Percentiles rank a stretch among this genome's conserved stretches.
phyloP scores from a whole-genome alignment of 345 rosid species.

The Arabis alpina region DNA sequence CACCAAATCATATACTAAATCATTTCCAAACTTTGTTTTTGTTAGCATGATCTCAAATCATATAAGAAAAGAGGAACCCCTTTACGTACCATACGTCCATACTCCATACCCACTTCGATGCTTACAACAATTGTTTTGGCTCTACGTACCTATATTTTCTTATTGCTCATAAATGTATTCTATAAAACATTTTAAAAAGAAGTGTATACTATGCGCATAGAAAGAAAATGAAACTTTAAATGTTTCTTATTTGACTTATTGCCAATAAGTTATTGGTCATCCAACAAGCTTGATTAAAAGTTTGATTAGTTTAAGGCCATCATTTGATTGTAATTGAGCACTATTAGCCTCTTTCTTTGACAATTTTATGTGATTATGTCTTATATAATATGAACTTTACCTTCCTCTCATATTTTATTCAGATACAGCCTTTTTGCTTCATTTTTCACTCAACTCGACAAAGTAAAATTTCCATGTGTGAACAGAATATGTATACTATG shows the following conservation, averaged over 20 bases:
- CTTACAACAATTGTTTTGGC: conserved; percentile 21
- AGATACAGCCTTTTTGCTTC: not conserved
- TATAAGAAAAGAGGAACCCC: conserved; percentile 29
- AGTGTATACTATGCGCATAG: conserved; percentile 2
- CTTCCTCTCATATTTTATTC: conserved; percentile 10
- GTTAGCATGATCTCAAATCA: conserved; percentile 10
- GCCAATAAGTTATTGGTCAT: too few species aligned
- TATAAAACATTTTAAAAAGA: not conserved
- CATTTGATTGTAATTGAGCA: conserved; percentile 36
- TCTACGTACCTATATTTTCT: not conserved
- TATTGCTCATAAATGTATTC: not conserved
- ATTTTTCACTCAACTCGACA: not conserved
- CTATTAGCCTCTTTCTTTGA: conserved; percentile 47
- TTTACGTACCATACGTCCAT: conserved; percentile 31
- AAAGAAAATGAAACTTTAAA: conserved; percentile 22
- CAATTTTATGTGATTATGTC: conserved; percentile 11
- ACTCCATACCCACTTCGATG: conserved; percentile 29
- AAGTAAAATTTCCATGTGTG: conserved; percentile 23
- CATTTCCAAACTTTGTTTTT: not conserved
- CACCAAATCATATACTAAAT: conserved; percentile 18
- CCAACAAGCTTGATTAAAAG: conserved; percentile 33
- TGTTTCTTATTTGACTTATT: conserved; percentile 33
- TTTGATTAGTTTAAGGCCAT: conserved; percentile 25
- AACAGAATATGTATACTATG: conserved; percentile 16
- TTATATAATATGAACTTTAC: conserved; percentile 22